phyloP scores from a whole-genome alignment of 225 moss, liverwort and hornwort species.

The Straminergon stramineum region DNA sequence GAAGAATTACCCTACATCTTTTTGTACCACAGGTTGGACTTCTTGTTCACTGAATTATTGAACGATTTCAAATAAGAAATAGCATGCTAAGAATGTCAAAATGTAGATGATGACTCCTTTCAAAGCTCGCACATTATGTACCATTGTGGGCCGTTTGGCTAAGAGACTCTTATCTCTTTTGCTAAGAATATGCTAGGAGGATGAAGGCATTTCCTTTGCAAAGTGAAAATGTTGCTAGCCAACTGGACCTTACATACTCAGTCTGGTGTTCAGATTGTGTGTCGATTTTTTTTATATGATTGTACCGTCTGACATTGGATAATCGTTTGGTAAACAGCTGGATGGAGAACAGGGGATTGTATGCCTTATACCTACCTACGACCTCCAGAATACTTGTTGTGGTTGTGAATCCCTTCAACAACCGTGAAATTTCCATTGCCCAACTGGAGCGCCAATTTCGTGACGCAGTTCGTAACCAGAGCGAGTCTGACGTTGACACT shows the following conservation, averaged over 20 bases:
- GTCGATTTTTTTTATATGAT: neutral
- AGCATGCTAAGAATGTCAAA: neutral
- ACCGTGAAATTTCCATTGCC: slow-evolving; percentile 68
- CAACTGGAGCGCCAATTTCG: slow-evolving; percentile 87
- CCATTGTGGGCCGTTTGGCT: neutral
- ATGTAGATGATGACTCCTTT: neutral
- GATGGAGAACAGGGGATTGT: slow-evolving; percentile 85
- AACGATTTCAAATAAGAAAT: neutral
- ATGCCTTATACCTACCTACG: slow-evolving; percentile 66
- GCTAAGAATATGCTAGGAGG: neutral
- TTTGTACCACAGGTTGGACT: slow-evolving; percentile 77
- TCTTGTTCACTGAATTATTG: neutral
- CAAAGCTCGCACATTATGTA: neutral
- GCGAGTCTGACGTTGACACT: slow-evolving; percentile 19
- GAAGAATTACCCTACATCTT: slow-evolving; percentile 54
- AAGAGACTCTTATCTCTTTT: neutral
- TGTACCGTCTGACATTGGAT: slow-evolving; percentile 5
- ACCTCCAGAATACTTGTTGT: slow-evolving; percentile 59
- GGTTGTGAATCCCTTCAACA: slow-evolving; percentile 81
- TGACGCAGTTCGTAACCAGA: slow-evolving; percentile 60
- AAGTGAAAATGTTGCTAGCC: neutral
- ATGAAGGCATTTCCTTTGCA: neutral
- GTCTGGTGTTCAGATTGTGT: neutral
- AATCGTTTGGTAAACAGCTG: slow-evolving; percentile 33
- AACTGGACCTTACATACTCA: neutral